Conservation (phyloP, 331 rosid species). For the Telfairia occidentalis region DNA sequence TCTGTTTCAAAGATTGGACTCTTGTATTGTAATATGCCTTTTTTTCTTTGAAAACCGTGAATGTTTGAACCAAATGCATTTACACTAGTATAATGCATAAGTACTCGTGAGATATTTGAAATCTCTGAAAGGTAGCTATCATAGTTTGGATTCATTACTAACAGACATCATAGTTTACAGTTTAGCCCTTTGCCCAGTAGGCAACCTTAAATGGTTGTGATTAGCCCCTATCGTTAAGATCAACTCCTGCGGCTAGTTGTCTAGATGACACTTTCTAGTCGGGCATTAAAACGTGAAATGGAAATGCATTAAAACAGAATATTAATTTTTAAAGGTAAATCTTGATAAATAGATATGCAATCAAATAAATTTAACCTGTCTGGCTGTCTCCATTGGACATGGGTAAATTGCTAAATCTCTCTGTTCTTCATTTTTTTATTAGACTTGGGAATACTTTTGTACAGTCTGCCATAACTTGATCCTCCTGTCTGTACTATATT, state of each 20-base stretch:
- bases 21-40: neutral
- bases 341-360: neutral
- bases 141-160: neutral
- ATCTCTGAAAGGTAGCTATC: neutral
- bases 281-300: neutral
- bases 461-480: neutral
- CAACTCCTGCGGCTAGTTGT: neutral
- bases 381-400: neutral
- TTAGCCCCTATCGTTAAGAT: neutral
- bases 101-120: neutral
- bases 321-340: neutral
- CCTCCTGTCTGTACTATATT: neutral
- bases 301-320: neutral
- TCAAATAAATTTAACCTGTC: too few relatives aligned
- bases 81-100: neutral
- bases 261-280: neutral
- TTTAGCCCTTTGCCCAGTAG: neutral
- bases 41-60: too few relatives aligned
- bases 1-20: neutral
- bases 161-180: neutral
- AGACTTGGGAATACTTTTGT: neutral
- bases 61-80: neutral
- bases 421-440: neutral
- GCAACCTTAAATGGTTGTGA: neutral
- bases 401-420: neutral